A percentile compares a stretch with the other conserved stretches of the same genome.
phyloP scores from a whole-genome alignment of 768 basidiomycete genomes.

The Scleroderma bovista region DNA sequence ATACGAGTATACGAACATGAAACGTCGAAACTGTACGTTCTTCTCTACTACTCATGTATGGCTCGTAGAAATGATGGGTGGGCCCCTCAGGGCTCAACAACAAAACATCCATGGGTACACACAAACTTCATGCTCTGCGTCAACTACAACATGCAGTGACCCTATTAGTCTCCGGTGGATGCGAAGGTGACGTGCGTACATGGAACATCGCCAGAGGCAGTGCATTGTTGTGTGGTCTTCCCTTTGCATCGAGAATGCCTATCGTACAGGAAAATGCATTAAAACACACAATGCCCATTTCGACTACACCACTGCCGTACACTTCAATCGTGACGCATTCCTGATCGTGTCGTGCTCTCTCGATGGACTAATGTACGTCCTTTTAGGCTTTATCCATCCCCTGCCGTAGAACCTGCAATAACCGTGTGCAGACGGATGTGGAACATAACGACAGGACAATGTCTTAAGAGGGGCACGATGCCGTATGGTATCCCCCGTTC shows the following conservation, averaged over 20 bases:
- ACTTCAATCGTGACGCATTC: constrained; percentile 89
- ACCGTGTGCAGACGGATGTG: constrained; percentile 76
- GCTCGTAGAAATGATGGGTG: no score
- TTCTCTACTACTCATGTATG: no score
- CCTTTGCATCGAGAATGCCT: not conserved
- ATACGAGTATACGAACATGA: no score
- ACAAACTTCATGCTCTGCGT: no score
- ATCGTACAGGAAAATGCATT: constrained; percentile 63
- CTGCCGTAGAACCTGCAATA: constrained; percentile 1
- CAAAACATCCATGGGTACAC: no score
- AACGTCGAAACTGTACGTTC: no score
- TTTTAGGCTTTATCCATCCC: no score
- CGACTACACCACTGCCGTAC: no score
- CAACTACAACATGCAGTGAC: no score
- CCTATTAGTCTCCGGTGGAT: no score
- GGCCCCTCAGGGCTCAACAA: no score
- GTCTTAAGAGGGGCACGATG: constrained; percentile 88
- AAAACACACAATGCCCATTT: constrained; percentile 88
- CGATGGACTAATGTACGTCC: constrained; percentile 93
- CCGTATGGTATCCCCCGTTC: no score
- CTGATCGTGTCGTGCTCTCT: constrained; percentile 89
- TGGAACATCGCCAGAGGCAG: constrained; percentile 89
- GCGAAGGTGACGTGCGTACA: constrained; percentile 88
- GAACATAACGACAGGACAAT: constrained; percentile 89
- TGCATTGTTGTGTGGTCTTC: constrained; percentile 21